Conservation (phyloP, 495 filamentous ascomycete genomes). For the Choiromyces venosus region DNA sequence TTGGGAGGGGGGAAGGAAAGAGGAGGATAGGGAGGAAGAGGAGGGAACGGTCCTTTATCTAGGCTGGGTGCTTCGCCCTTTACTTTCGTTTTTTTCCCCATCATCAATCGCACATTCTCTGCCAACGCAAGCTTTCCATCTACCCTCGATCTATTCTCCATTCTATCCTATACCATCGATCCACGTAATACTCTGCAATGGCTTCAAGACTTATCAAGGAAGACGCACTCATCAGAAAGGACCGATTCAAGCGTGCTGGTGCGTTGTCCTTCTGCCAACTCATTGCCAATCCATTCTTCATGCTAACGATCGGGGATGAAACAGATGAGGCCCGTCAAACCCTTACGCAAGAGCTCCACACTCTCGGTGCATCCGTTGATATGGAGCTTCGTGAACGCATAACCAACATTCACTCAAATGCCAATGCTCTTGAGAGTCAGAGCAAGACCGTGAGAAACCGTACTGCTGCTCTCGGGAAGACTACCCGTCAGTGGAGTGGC, state of each 20-base stretch:
- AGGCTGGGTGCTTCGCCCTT: constrained; percentile 28
- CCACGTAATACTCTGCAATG: constrained; percentile 39
- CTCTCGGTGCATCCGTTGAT: constrained; percentile 60
- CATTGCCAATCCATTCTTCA: neutral
- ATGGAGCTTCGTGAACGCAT: constrained; percentile 66
- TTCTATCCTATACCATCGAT: constrained; percentile 11
- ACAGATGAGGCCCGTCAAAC: constrained; percentile 40
- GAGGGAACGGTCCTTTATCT: constrained; percentile 34
- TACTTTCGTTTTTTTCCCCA: constrained; percentile 18
- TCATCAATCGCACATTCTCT: constrained; percentile 28
- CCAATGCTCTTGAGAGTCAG: constrained; percentile 62
- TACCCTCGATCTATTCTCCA: constrained; percentile 9
- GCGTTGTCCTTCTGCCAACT: constrained; percentile 14
- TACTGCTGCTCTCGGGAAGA: constrained; percentile 60
- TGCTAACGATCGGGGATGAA: constrained; percentile 14
- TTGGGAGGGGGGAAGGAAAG: constrained; percentile 5
- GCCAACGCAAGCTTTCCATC: constrained; percentile 12
- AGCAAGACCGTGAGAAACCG: constrained; percentile 61
- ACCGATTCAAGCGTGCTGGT: constrained; percentile 42
- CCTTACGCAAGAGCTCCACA: constrained; percentile 37
- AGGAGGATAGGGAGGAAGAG: constrained; percentile 19
- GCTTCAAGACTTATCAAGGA: constrained; percentile 42
- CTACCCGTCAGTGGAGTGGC: constrained; percentile 65
- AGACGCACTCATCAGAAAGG: constrained; percentile 39
- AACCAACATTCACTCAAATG: constrained; percentile 67